Conservation (phyloP, 1,284 basidiomycete genomes). For the Nidula niveotomentosa region DNA sequence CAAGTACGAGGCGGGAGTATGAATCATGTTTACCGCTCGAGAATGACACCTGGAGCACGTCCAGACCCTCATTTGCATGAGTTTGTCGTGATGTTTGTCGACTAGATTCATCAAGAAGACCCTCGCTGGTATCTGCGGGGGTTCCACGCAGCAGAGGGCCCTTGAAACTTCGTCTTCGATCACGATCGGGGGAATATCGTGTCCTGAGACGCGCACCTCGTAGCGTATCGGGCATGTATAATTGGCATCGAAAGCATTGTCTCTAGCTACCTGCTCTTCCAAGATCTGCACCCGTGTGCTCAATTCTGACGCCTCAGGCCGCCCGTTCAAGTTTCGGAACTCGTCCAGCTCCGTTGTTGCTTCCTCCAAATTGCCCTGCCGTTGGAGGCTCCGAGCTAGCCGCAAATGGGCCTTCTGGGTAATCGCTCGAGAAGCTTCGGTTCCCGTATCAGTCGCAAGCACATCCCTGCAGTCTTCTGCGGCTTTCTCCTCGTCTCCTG, state of each 20-base stretch:
- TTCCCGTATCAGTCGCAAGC: not conserved
- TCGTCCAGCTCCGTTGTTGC: constrained; percentile 14
- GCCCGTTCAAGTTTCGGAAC: constrained; percentile 9
- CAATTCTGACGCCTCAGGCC: constrained; percentile 6
- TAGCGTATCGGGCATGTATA: constrained; percentile 10
- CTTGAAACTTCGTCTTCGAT: constrained; percentile 9
- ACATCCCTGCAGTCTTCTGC: constrained; percentile 10
- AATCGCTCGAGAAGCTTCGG: constrained; percentile 2
- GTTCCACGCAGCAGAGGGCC: constrained; percentile 6
- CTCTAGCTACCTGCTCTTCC: not conserved
- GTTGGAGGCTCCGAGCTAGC: constrained; percentile 15
- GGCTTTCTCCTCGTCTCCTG: constrained; percentile 8
- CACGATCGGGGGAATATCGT: constrained; percentile 5
- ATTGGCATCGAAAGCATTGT: not conserved
- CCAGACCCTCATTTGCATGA: constrained; percentile 12
- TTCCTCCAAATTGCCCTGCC: constrained; percentile 11
- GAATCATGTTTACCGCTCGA: constrained; percentile 12
- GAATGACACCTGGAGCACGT: constrained; percentile 14
- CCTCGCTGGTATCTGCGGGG: constrained; percentile 9
- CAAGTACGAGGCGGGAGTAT: constrained; percentile 15
- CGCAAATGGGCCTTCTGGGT: constrained; percentile 16
- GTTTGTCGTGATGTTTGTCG: constrained; percentile 11
- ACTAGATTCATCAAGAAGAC: constrained; percentile 11
- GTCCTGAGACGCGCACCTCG: constrained; percentile 8
- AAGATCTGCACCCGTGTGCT: constrained; percentile 11